phyloP scores from a whole-genome alignment of 2,329 filamentous ascomycete species.

The Rosellinia necatrix region DNA sequence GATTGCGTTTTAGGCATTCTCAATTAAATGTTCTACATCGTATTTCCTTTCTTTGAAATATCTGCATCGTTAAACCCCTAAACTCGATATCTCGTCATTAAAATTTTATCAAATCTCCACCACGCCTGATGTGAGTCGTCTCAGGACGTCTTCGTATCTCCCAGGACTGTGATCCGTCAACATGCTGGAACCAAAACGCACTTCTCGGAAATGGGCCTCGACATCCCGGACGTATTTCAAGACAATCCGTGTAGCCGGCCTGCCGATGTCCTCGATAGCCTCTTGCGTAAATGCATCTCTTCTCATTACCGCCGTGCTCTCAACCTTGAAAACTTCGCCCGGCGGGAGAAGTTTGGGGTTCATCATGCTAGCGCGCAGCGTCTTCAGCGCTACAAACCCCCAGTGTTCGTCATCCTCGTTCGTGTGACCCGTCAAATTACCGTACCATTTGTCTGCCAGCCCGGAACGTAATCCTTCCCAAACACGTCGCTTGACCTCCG shows the following conservation, averaged over 20 bases:
- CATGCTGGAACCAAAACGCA: conserved; percentile 74
- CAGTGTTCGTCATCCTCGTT: conserved; percentile 67
- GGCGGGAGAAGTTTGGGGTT: conserved; percentile 73
- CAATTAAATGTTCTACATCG: too few species aligned
- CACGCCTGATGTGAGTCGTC: conserved; percentile 59
- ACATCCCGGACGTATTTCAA: conserved; percentile 74
- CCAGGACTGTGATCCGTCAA: conserved; percentile 76
- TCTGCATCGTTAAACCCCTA: not conserved
- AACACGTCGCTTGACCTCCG: conserved; percentile 68
- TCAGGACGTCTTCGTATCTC: conserved; percentile 72
- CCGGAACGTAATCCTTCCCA: conserved; percentile 68
- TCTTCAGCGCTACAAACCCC: conserved; percentile 70
- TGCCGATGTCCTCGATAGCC: conserved; percentile 58
- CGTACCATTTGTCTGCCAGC: conserved; percentile 65
- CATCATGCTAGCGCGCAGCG: conserved; percentile 69
- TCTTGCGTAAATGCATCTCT: conserved; percentile 64
- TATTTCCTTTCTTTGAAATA: too few species aligned
- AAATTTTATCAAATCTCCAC: conserved; percentile 30
- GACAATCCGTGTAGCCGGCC: conserved; percentile 70
- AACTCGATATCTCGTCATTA: not conserved
- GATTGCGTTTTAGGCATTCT: too few species aligned
- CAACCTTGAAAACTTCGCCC: conserved; percentile 75
- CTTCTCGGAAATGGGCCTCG: conserved; percentile 70
- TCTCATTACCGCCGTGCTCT: conserved; percentile 69
- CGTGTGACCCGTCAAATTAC: conserved; percentile 44